These are phyloP conservation scores for Cercospora canescens DNA, from an alignment of 2,329 filamentous ascomycete species.

Conservation along the genomic window DNA sequence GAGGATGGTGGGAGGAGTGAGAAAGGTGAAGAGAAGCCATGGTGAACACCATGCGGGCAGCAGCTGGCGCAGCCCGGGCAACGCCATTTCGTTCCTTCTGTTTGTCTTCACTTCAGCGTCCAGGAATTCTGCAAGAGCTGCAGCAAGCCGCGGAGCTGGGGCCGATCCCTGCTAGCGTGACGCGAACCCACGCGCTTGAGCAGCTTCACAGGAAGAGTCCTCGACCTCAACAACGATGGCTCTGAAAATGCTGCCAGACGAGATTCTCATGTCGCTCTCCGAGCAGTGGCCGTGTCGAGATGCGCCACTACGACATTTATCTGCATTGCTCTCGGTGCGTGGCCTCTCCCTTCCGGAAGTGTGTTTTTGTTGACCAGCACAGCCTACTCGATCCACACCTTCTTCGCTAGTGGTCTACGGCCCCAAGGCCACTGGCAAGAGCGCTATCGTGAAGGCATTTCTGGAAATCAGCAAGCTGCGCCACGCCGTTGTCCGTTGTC, in stretches of 20 bases:
- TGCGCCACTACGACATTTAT: slow-evolving; percentile 48
- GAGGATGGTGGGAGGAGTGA: slow-evolving; percentile 9
- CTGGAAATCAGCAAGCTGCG: slow-evolving; percentile 54
- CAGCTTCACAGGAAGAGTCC: neutral
- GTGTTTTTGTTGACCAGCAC: slow-evolving; percentile 12
- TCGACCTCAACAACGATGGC: neutral
- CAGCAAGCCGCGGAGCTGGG: neutral
- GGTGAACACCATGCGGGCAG: slow-evolving; percentile 8
- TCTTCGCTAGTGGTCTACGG: slow-evolving; percentile 79
- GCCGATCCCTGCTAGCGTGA: slow-evolving; percentile 1
- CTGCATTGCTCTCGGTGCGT: slow-evolving; percentile 47
- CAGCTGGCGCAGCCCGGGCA: slow-evolving; percentile 21
- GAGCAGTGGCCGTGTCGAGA: slow-evolving; percentile 42
- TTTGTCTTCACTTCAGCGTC: slow-evolving; percentile 7
- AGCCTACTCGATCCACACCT: slow-evolving; percentile 69
- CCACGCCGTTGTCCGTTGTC: slow-evolving; percentile 65
- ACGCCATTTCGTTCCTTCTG: slow-evolving; percentile 19
- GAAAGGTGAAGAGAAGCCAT: slow-evolving; percentile 11
- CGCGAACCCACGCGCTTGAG: slow-evolving; percentile 3
- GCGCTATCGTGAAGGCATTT: slow-evolving; percentile 64
- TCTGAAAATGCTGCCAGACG: slow-evolving; percentile 29
- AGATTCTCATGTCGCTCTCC: slow-evolving; percentile 28
- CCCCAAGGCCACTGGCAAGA: slow-evolving; percentile 84
- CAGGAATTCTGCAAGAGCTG: slow-evolving; percentile 1
- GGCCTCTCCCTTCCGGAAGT: slow-evolving; percentile 2